Evolutionary conservation across 78 protist genomes (phyloP).

Genomic region (Paratrimastix pyriformis): DNA sequence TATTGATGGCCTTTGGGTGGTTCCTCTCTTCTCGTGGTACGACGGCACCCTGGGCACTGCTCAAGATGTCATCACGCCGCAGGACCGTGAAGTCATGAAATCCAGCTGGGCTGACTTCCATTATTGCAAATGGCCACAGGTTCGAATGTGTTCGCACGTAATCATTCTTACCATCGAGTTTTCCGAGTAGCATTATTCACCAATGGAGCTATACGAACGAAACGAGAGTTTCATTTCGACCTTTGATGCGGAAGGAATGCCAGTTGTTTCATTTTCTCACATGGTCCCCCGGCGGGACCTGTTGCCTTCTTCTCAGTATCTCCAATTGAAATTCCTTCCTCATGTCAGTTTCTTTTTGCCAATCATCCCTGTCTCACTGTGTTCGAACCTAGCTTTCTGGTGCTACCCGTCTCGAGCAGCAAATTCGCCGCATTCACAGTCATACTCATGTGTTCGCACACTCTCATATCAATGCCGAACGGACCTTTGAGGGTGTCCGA

Average conservation of each 20-base stretch:
- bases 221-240: neutral
- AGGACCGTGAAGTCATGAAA: neutral
- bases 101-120: neutral
- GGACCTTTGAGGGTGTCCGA: neutral
- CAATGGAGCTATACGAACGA: neutral
- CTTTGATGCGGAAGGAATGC: neutral
- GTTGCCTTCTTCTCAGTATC: neutral
- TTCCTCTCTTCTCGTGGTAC: slow-evolving; percentile 14
- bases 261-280: neutral
- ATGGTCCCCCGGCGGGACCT: neutral
- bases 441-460: neutral
- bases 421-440: neutral
- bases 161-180: neutral
- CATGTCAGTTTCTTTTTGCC: no score
- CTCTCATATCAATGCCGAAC: neutral
- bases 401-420: neutral
- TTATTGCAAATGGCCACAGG: neutral
- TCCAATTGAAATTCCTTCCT: neutral
- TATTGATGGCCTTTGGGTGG: neutral
- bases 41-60: neutral
- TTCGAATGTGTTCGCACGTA: neutral
- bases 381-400: no score
- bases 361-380: no score
- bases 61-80: neutral
- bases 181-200: neutral